phyloP scores from a whole-genome alignment of 2,329 filamentous ascomycete species.

The Penicillium sp. region DNA sequence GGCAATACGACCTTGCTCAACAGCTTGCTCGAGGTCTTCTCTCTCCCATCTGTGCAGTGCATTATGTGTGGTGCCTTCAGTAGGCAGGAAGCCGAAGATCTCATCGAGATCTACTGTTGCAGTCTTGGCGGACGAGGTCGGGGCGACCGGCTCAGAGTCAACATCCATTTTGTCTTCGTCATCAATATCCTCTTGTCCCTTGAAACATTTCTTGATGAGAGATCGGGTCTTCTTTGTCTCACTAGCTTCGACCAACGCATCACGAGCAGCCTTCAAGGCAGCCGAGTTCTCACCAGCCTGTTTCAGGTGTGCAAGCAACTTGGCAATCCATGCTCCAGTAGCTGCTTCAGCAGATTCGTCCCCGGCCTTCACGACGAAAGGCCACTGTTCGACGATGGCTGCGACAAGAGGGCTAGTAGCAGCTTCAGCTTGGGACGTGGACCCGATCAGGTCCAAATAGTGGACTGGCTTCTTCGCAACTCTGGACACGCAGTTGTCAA shows the following conservation, averaged over 20 bases:
- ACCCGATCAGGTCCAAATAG: constrained; percentile 65
- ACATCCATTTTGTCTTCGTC: constrained; percentile 27
- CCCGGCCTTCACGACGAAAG: constrained; percentile 66
- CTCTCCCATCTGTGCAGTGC: constrained; percentile 68
- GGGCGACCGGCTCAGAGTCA: constrained; percentile 22
- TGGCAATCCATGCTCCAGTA: constrained; percentile 65
- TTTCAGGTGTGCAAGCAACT: constrained; percentile 62
- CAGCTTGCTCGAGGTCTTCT: constrained; percentile 77
- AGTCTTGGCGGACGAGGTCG: constrained; percentile 18
- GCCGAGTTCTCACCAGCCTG: constrained; percentile 58
- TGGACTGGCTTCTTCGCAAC: constrained; percentile 81
- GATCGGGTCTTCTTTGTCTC: constrained; percentile 46
- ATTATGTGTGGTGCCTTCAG: constrained; percentile 50
- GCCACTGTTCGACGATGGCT: constrained; percentile 77
- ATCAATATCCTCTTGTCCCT: constrained; percentile 35
- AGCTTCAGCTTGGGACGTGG: constrained; percentile 44
- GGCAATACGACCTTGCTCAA: constrained; percentile 76
- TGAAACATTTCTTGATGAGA: constrained; percentile 46
- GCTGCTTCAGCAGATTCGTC: constrained; percentile 52
- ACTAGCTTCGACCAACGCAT: constrained; percentile 50
- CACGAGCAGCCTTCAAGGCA: constrained; percentile 54
- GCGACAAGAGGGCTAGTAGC: constrained; percentile 70
- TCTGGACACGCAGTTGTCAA: constrained; percentile 82
- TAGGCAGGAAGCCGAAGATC: constrained; percentile 58
- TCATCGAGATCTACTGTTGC: constrained; percentile 56